phyloP scores from a whole-genome alignment of 257 asterid species.

The Paraleonurus japonicus region DNA sequence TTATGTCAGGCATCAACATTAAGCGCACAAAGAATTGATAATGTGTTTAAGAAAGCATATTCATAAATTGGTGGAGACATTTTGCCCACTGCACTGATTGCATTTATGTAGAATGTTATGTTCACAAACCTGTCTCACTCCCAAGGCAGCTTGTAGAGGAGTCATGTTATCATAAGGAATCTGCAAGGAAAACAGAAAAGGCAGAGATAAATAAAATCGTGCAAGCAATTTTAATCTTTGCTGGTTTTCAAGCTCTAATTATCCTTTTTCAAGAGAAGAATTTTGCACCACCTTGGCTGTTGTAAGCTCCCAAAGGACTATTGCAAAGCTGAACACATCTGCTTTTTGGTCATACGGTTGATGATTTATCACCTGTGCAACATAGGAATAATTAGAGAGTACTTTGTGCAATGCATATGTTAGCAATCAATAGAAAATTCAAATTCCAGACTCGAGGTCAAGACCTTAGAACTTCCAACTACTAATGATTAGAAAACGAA shows the following conservation, averaged over 20 bases:
- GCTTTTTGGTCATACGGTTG: slow-evolving; percentile 92
- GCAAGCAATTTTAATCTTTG: background rate
- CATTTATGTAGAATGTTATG: slow-evolving; percentile 4
- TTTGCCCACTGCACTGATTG: background rate
- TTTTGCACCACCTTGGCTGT: slow-evolving; percentile 61
- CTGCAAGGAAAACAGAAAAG: slow-evolving; percentile 35
- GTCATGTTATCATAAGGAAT: slow-evolving; percentile 82
- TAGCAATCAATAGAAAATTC: background rate
- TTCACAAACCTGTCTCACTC: slow-evolving; percentile 83
- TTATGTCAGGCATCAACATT: background rate
- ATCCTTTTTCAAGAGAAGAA: slow-evolving; percentile 2
- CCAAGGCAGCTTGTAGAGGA: slow-evolving; percentile 83
- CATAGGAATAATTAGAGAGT: background rate
- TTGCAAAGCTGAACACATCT: slow-evolving; percentile 87
- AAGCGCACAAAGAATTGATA: background rate
- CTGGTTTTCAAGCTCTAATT: slow-evolving; percentile 14
- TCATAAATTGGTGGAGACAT: background rate
- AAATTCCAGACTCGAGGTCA: background rate
- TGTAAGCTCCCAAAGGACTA: slow-evolving; percentile 93
- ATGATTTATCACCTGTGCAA: slow-evolving; percentile 72
- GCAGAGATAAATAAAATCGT: background rate
- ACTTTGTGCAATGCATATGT: background rate
- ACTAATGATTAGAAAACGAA: background rate
- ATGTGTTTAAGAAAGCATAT: background rate
- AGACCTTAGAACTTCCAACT: background rate